Evolutionary conservation across 2,329 filamentous ascomycete species (phyloP).

Genomic region (Westerdykella aurantiaca): DNA sequence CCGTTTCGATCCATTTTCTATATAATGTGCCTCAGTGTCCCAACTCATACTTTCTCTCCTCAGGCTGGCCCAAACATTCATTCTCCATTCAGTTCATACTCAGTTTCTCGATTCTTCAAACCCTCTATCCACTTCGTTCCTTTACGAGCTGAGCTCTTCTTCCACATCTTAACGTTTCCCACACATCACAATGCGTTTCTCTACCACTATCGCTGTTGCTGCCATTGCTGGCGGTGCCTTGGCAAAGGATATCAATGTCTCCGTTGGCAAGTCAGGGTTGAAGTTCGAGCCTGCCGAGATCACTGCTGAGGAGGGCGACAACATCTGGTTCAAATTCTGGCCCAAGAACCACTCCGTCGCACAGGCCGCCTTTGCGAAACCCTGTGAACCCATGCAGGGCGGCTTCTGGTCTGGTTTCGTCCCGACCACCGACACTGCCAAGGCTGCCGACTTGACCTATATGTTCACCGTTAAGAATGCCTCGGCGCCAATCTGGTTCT

Average conservation of each 20-base stretch:
- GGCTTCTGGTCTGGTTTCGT: conserved; percentile 38
- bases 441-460: conserved; percentile 25
- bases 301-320: conserved; percentile 33
- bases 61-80: conserved; percentile 34
- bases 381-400: conserved; percentile 29
- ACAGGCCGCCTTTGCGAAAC: conserved; percentile 29
- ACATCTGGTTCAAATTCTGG: conserved; percentile 36
- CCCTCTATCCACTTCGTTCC: conserved; percentile 10
- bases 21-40: conserved; percentile 34
- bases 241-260: conserved; percentile 29
- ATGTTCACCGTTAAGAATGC: conserved; percentile 31
- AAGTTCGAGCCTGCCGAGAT: conserved; percentile 33
- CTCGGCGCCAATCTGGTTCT: conserved; percentile 37
- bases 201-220: conserved; percentile 28
- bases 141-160: conserved; percentile 31
- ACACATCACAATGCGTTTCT: conserved; percentile 36
- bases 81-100: conserved; percentile 28
- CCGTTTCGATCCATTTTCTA: conserved; percentile 18
- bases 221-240: conserved; percentile 26
- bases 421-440: conserved; percentile 17
- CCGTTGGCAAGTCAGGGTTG: conserved; percentile 25
- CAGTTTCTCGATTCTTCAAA: conserved; percentile 18
- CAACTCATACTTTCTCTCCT: conserved; percentile 22
- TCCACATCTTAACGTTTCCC: neutral
- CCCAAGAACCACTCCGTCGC: conserved; percentile 38